Conservation (phyloP, 1,284 basidiomycete genomes). For the Cryptococcus sp. region DNA sequence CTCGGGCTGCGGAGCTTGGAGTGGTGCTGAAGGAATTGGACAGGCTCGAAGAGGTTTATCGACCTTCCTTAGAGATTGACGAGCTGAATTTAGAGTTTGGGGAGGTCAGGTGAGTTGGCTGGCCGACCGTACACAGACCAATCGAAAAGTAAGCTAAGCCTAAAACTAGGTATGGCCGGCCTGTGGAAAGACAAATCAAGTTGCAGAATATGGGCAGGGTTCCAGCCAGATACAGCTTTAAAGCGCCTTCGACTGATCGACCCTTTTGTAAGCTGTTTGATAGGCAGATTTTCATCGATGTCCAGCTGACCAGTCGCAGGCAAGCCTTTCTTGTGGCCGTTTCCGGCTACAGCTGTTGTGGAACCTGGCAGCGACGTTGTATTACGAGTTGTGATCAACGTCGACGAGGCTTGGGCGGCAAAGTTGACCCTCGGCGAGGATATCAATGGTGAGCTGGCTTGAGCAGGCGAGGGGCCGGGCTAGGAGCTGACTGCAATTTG, state of each 20-base stretch:
- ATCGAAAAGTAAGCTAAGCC: not conserved
- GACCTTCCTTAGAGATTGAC: conserved; percentile 56
- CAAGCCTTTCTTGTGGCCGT: conserved; percentile 41
- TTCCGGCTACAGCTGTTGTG: conserved; percentile 33
- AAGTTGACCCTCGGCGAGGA: conserved; percentile 37
- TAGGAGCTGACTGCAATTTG: not conserved
- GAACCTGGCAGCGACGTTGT: conserved; percentile 26
- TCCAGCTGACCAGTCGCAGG: conserved; percentile 18
- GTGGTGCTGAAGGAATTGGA: conserved; percentile 49
- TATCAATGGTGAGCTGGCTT: conserved; percentile 34
- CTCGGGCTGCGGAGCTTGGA: conserved; percentile 48
- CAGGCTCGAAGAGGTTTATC: conserved; percentile 53
- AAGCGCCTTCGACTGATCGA: conserved; percentile 32
- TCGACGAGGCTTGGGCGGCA: conserved; percentile 29
- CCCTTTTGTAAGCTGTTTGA: conserved; percentile 34
- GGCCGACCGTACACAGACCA: not conserved
- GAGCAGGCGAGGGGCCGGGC: not conserved
- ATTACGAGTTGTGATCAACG: conserved; percentile 29
- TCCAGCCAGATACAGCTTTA: conserved; percentile 38
- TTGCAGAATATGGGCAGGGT: conserved; percentile 42
- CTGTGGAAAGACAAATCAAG: conserved; percentile 21
- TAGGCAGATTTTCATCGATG: not conserved
- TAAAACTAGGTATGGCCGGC: conserved; percentile 20
- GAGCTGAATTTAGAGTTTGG: conserved; percentile 55
- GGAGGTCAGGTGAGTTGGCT: conserved; percentile 23